Evolutionary conservation across 306 rosid genomes (phyloP), one percentile per base, ranked within the genome.

Genomic region (Neltuma alba): DNA sequence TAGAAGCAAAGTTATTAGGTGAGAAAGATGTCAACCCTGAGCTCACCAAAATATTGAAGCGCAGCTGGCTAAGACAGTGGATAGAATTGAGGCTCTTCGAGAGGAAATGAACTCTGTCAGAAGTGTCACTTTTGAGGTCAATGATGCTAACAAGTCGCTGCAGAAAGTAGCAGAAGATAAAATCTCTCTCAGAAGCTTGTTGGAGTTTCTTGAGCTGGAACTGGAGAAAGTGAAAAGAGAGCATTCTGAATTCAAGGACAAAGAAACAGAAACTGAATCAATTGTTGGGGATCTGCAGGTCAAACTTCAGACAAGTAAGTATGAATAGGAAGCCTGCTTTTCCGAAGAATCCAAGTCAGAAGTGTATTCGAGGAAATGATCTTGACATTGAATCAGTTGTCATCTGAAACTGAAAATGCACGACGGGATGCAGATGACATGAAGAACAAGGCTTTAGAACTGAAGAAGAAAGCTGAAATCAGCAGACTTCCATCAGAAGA

Each of bases 221-320:
- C 76, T 89, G 21, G 91, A 92, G 81, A 78, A 82, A 66, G 83
- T 89, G 66, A 89, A 77, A 83, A 87, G 87, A 83, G 88, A 89
- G 74, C 95, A 86, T 68, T 47, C 79, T 72, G 91, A 83, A 50
- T 82, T 89, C 70, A 90, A 87, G 84, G 92, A 87, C 71, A 92
- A 80, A 83, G 93, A 92, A 83, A 84, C 87, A 0, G 93, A 89
- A 80, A 89, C 93, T 8, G 91, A 90, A 83, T 89, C 95, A 36
- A 70, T 82, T 66, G 92, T 87, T 55, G 91, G 87, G 45, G 83
- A 82, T 76, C 82, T 89, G 68, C 86, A 86, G 25, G 88, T 82
- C 38, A 85, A 87, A 81, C 92, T 90, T 42, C 82, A 69, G 76
- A 87, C 85, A 80, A 80, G 70, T 18, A 86, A 87, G 76, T 76